Evolutionary conservation across 164 flowering plant species (phyloP).

Genomic region (Protea cynaroides): DNA sequence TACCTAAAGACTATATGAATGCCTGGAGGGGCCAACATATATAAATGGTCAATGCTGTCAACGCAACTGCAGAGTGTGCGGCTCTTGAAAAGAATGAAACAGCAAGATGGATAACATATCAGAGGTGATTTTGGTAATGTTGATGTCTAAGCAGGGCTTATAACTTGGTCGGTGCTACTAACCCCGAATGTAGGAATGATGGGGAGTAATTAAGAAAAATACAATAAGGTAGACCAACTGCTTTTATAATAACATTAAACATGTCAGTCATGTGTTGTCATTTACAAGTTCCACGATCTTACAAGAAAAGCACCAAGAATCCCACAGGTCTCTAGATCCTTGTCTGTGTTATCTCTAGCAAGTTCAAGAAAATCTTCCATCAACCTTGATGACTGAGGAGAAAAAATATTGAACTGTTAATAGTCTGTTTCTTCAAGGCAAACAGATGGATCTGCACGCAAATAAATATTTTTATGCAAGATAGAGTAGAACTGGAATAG

Average conservation of each 20-base stretch:
- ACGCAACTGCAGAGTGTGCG: too few relatives aligned
- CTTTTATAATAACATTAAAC: not conserved
- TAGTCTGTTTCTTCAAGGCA: not conserved
- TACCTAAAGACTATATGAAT: too few relatives aligned
- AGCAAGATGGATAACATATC: not conserved
- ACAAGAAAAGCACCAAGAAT: slow-evolving; percentile 78
- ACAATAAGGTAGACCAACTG: not conserved
- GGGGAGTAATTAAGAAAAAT: not conserved
- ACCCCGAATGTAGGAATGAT: not conserved
- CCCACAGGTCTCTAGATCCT: slow-evolving; percentile 84
- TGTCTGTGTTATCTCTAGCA: slow-evolving; percentile 65
- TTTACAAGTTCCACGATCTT: slow-evolving; percentile 22
- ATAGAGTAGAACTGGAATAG: not conserved
- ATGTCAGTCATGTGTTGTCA: too few relatives aligned
- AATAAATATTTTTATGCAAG: not conserved
- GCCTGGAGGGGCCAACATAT: too few relatives aligned
- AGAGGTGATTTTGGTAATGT: not conserved
- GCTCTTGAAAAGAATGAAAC: not conserved
- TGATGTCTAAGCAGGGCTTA: too few relatives aligned
- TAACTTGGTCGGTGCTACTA: too few relatives aligned
- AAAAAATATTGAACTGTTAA: slow-evolving; percentile 1
- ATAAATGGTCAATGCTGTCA: too few relatives aligned
- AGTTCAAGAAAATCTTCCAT: slow-evolving; percentile 79
- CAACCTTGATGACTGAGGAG: slow-evolving; percentile 49
- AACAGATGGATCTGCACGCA: not conserved